A percentile compares a stretch with the other conserved stretches of the same genome.
phyloP scores from a whole-genome alignment of 768 basidiomycete genomes.

The Tulasnella sp. region DNA sequence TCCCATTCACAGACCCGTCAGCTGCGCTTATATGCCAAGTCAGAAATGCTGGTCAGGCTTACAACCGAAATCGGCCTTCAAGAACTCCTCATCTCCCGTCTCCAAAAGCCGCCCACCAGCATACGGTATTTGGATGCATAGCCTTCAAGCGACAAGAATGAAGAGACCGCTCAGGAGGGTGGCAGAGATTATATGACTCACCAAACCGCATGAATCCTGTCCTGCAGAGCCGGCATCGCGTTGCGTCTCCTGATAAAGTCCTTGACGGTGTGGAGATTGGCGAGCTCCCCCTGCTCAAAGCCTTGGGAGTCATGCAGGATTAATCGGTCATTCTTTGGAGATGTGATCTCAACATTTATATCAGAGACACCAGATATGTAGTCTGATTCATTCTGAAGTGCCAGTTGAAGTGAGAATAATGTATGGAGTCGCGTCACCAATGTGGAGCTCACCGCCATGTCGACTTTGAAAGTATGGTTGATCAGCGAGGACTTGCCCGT shows the following conservation, averaged over 20 bases:
- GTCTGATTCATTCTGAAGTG: slow-evolving; percentile 18
- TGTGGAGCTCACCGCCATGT: slow-evolving; percentile 16
- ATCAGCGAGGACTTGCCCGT: slow-evolving; percentile 28
- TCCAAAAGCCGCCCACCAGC: slow-evolving; percentile 22
- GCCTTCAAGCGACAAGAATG: slow-evolving; percentile 19
- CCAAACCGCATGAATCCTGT: slow-evolving; percentile 27
- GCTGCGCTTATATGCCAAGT: background rate
- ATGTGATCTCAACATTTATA: slow-evolving; percentile 22
- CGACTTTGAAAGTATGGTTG: slow-evolving; percentile 23
- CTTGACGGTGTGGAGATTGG: slow-evolving; percentile 22
- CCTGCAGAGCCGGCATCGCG: slow-evolving; percentile 12
- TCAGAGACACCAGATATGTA: slow-evolving; percentile 22
- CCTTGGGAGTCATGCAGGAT: slow-evolving; percentile 28
- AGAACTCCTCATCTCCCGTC: slow-evolving; percentile 24
- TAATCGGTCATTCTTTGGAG: slow-evolving; percentile 22
- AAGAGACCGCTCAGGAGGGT: background rate
- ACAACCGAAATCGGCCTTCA: slow-evolving; percentile 16
- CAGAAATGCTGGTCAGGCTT: background rate
- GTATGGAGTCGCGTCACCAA: background rate
- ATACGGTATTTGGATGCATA: slow-evolving; percentile 26
- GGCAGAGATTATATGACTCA: slow-evolving; percentile 8
- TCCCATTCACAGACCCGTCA: background rate
- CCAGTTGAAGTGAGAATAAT: background rate
- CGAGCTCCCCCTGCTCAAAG: slow-evolving; percentile 25
- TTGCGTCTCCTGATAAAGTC: slow-evolving; percentile 21